Evolutionary conservation across 257 asterid species (phyloP).

Genomic region (Ilex aquifolium): DNA sequence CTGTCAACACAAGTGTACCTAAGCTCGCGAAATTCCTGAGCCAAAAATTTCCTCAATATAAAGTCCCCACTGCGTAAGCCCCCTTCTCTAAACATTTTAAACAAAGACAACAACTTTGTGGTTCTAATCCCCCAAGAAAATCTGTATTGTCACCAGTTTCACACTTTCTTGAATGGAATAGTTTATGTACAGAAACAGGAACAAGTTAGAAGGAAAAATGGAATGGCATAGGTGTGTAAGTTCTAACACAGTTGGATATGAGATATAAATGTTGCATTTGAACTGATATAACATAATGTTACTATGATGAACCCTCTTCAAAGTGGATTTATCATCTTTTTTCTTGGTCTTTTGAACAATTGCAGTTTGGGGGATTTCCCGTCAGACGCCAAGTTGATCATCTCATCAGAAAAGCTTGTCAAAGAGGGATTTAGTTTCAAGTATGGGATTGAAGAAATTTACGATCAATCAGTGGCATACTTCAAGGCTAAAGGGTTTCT

Average conservation of each 20-base stretch:
- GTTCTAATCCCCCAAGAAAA: background rate
- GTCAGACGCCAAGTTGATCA: slow-evolving; percentile 20
- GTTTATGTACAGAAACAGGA: background rate
- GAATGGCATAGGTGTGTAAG: background rate
- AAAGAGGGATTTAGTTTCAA: slow-evolving; percentile 26
- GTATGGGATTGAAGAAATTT: slow-evolving; percentile 30
- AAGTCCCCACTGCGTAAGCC: slow-evolving; percentile 15
- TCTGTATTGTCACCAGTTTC: background rate
- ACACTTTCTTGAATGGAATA: too few relatives aligned
- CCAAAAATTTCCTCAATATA: slow-evolving; percentile 9
- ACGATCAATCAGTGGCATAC: slow-evolving; percentile 19
- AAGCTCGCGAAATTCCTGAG: slow-evolving; percentile 17
- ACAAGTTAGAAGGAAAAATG: background rate
- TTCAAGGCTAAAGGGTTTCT: slow-evolving; percentile 19
- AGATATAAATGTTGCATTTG: background rate
- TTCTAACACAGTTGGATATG: background rate
- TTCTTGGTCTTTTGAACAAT: too few relatives aligned
- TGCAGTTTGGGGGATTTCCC: slow-evolving; percentile 22
- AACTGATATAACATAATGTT: background rate
- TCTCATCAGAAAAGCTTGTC: slow-evolving; percentile 18
- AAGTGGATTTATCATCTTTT: too few relatives aligned
- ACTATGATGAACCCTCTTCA: background rate
- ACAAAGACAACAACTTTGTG: background rate
- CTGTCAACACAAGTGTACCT: slow-evolving; percentile 14
- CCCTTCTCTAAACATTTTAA: background rate